Evolutionary conservation across 2,329 filamentous ascomycete genomes (phyloP).

Genomic region (Microdochium bolleyi): DNA sequence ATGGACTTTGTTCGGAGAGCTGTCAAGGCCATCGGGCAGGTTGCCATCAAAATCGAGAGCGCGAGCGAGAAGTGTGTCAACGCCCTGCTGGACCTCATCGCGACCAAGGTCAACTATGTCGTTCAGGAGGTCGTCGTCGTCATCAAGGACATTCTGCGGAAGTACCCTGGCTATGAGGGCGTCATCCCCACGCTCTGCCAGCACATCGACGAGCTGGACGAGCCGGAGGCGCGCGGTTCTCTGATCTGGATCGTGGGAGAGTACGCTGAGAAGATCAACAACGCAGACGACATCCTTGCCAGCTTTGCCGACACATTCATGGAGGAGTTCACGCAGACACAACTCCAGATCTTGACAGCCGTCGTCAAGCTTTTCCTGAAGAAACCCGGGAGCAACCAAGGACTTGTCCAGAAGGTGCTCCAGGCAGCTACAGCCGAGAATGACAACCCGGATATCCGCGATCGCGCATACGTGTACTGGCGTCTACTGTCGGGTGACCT

Average conservation of each 20-base stretch:
- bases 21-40: conserved; percentile 93
- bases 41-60: conserved; percentile 95
- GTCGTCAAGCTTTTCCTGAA: conserved; percentile 97
- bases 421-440: conserved; percentile 89
- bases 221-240: conserved; percentile 81
- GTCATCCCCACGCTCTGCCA: conserved; percentile 95
- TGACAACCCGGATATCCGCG: conserved; percentile 95
- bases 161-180: conserved; percentile 95
- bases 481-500: conserved; percentile 87
- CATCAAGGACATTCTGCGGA: conserved; percentile 96
- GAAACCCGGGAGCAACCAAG: conserved; percentile 86
- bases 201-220: conserved; percentile 93
- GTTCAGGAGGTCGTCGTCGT: conserved; percentile 98
- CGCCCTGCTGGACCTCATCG: conserved; percentile 84
- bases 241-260: conserved; percentile 99
- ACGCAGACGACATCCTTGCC: conserved; percentile 88
- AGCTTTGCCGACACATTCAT: conserved; percentile 91
- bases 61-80: conserved; percentile 95
- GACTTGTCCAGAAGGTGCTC: conserved; percentile 87
- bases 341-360: conserved; percentile 93
- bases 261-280: conserved; percentile 98
- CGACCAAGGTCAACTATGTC: conserved; percentile 97
- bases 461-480: conserved; percentile 98
- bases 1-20: conserved; percentile 97
- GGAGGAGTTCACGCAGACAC: conserved; percentile 98